These are phyloP conservation scores for Chiua virens DNA, from an alignment of 768 basidiomycete species.

Conservation along the genomic window DNA sequence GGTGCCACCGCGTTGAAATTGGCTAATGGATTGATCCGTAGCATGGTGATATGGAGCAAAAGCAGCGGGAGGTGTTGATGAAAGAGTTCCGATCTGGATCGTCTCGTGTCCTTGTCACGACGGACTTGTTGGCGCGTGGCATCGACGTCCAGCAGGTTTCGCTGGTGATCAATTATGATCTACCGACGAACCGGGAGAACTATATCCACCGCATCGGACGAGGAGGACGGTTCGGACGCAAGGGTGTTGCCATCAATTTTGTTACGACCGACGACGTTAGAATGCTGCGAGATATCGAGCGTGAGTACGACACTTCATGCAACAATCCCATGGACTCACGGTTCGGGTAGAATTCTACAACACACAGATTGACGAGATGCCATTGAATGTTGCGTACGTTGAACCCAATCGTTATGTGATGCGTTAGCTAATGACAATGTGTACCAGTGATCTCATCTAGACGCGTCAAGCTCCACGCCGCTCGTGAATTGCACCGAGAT, in stretches of 20 bases:
- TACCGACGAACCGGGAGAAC: conserved; percentile 94
- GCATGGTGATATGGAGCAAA: conserved; percentile 99
- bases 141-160: conserved; percentile 99
- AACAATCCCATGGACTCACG: conserved; percentile 8
- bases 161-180: conserved; percentile 92
- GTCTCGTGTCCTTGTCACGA: conserved; percentile 97
- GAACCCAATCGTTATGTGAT: conserved; percentile 7
- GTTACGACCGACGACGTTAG: conserved; percentile 92
- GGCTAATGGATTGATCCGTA: conserved; percentile 33
- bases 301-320: conserved; percentile 47
- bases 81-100: conserved; percentile 99
- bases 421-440: conserved; percentile 14
- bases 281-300: conserved; percentile 94
- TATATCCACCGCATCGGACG: conserved; percentile 99
- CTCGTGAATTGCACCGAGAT: too few relatives aligned
- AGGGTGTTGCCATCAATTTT: conserved; percentile 97
- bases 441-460: conserved; percentile 77
- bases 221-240: conserved; percentile 94
- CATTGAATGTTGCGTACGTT: conserved; percentile 85
- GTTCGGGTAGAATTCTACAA: conserved; percentile 73
- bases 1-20: too few relatives aligned
- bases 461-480: too few relatives aligned
- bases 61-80: conserved; percentile 96
- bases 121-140: conserved; percentile 95
- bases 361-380: conserved; percentile 98